These are phyloP conservation scores for Penicillium sp. DNA, from an alignment of 2,329 filamentous ascomycete species.

Conservation along the genomic window DNA sequence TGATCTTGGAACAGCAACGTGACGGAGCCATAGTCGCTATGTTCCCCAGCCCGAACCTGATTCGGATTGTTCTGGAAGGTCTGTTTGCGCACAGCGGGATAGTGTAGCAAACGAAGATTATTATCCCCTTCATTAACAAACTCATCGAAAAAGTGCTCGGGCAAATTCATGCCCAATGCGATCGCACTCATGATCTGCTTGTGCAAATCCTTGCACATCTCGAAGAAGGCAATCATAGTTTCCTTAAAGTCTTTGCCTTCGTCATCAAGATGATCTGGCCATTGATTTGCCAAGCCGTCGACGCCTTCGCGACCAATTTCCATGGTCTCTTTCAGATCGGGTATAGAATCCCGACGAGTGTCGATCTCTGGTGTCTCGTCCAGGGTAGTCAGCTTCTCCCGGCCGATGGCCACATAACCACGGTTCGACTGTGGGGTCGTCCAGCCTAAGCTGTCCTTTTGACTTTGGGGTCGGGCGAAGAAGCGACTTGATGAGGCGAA, in stretches of 20 bases:
- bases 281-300: constrained; percentile 68
- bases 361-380: constrained; percentile 58
- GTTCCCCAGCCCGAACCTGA: constrained; percentile 74
- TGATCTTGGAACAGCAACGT: constrained; percentile 57
- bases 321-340: constrained; percentile 58
- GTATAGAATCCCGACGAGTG: constrained; percentile 52
- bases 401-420: constrained; percentile 67
- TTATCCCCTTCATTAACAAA: constrained; percentile 71
- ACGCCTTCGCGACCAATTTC: constrained; percentile 63
- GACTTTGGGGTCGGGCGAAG: constrained; percentile 61
- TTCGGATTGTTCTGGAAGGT: constrained; percentile 66
- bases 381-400: constrained; percentile 67
- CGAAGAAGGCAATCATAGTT: constrained; percentile 73
- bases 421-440: constrained; percentile 70
- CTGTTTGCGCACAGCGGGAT: constrained; percentile 64
- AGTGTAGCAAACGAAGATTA: constrained; percentile 71
- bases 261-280: constrained; percentile 60
- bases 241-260: constrained; percentile 62
- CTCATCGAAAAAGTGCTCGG: constrained; percentile 70
- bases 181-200: constrained; percentile 79
- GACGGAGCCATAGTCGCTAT: constrained; percentile 63
- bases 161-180: constrained; percentile 73
- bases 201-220: constrained; percentile 71
- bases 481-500: constrained; percentile 69
- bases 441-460: constrained; percentile 69